These are phyloP conservation scores for Choiromyces venosus DNA, from an alignment of 495 filamentous ascomycete species.

Conservation along the genomic window DNA sequence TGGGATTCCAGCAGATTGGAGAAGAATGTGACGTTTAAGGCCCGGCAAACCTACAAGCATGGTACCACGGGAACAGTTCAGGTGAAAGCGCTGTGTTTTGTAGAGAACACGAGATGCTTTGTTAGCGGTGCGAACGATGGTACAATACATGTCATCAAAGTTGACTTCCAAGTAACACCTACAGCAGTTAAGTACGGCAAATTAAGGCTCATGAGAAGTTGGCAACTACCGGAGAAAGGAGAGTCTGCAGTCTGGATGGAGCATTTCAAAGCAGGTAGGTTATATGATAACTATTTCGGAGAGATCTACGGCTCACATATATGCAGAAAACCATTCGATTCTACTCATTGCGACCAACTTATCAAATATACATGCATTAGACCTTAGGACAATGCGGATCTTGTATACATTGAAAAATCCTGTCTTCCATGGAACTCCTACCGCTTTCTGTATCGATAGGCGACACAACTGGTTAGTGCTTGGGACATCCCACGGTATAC, in stretches of 20 bases:
- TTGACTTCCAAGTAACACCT: slow-evolving; percentile 62
- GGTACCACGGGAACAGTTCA: slow-evolving; percentile 53
- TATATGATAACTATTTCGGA: neutral
- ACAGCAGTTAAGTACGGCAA: slow-evolving; percentile 68
- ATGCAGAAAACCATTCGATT: slow-evolving; percentile 63
- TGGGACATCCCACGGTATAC: slow-evolving; percentile 85
- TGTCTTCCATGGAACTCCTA: slow-evolving; percentile 87
- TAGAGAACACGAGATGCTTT: slow-evolving; percentile 92
- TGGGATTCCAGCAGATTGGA: slow-evolving; percentile 92
- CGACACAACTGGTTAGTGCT: slow-evolving; percentile 83
- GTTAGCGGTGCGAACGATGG: slow-evolving; percentile 86
- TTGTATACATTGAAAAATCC: slow-evolving; percentile 81
- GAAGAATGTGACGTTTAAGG: slow-evolving; percentile 76
- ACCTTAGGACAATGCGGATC: slow-evolving; percentile 79
- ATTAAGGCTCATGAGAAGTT: slow-evolving; percentile 67
- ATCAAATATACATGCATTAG: slow-evolving; percentile 73
- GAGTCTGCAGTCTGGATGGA: slow-evolving; percentile 89
- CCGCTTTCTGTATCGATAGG: slow-evolving; percentile 81
- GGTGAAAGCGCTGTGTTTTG: slow-evolving; percentile 76
- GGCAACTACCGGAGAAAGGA: slow-evolving; percentile 60
- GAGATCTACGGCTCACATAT: slow-evolving; percentile 10
- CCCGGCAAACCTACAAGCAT: slow-evolving; percentile 81
- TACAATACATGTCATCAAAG: slow-evolving; percentile 78
- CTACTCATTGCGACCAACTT: slow-evolving; percentile 82
- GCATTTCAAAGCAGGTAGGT: slow-evolving; percentile 65